Evolutionary conservation across 768 basidiomycete genomes (phyloP).

Genomic region (Gymnopilus junonius): DNA sequence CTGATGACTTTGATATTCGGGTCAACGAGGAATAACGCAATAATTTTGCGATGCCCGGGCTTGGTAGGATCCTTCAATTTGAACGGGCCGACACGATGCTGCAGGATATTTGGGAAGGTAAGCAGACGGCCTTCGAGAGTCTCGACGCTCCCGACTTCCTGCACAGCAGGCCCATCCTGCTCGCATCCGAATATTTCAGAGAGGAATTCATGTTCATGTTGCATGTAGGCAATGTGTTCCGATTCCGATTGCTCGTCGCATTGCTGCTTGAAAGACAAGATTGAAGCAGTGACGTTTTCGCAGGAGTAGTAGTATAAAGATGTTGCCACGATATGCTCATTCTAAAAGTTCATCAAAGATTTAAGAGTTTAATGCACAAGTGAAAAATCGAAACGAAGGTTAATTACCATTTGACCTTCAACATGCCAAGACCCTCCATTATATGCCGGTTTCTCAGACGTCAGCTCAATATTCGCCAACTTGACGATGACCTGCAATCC

Average conservation of each 20-base stretch:
- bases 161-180: conserved; percentile 26
- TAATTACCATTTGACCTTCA: conserved; percentile 29
- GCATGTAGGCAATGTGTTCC: conserved; percentile 20
- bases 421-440: conserved; percentile 34
- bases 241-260: not conserved
- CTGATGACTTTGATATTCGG: conserved; percentile 34
- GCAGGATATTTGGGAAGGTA: conserved; percentile 47
- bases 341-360: no score
- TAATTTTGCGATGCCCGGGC: conserved; percentile 48
- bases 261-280: conserved; percentile 30
- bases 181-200: conserved; percentile 29
- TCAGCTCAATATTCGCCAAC: conserved; percentile 34
- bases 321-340: conserved; percentile 38
- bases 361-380: no score
- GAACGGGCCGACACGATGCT: conserved; percentile 45
- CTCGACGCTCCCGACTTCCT: conserved; percentile 36
- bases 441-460: conserved; percentile 34
- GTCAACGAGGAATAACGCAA: conserved; percentile 48
- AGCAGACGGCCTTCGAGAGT: conserved; percentile 41
- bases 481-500: conserved; percentile 32
- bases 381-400: not conserved
- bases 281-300: conserved; percentile 28
- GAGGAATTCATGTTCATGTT: conserved; percentile 34
- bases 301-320: conserved; percentile 34
- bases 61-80: conserved; percentile 38